phyloP scores from a whole-genome alignment of 306 rosid species.

The Malus sylvestris region DNA sequence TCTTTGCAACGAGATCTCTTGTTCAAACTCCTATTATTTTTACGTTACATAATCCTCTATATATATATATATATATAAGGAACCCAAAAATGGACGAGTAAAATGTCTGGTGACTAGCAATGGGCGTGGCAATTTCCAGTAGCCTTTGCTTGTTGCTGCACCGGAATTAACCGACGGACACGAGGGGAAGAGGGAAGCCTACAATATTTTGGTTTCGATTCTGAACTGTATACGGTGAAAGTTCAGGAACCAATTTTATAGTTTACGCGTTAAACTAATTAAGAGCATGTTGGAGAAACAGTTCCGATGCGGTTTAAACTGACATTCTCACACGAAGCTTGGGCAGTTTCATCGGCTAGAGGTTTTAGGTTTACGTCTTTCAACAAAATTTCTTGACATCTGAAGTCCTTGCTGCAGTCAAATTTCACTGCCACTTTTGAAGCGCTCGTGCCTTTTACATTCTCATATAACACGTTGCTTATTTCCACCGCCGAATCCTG shows the following conservation, averaged over 20 bases:
- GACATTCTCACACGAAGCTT: conserved; percentile 54
- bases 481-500: conserved; percentile 58
- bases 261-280: not conserved
- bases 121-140: too few species aligned
- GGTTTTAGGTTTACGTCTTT: conserved; percentile 35
- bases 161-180: too few species aligned
- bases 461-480: conserved; percentile 44
- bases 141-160: too few species aligned
- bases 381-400: conserved; percentile 39
- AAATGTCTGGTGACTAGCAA: too few species aligned
- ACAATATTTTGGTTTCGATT: not conserved
- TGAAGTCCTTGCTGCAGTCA: conserved; percentile 42
- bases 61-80: too few species aligned
- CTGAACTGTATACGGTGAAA: not conserved
- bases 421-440: conserved; percentile 57
- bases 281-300: conserved; percentile 46
- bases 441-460: conserved; percentile 73
- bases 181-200: not conserved
- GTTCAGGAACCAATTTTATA: not conserved
- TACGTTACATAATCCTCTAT: too few species aligned
- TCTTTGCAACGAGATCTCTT: too few species aligned
- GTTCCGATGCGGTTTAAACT: conserved; percentile 16
- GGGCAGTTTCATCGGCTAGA: not conserved
- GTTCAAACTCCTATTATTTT: too few species aligned
- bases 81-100: too few species aligned